phyloP scores from a whole-genome alignment of 495 filamentous ascomycete species.

The Talaromyces borbonicus region DNA sequence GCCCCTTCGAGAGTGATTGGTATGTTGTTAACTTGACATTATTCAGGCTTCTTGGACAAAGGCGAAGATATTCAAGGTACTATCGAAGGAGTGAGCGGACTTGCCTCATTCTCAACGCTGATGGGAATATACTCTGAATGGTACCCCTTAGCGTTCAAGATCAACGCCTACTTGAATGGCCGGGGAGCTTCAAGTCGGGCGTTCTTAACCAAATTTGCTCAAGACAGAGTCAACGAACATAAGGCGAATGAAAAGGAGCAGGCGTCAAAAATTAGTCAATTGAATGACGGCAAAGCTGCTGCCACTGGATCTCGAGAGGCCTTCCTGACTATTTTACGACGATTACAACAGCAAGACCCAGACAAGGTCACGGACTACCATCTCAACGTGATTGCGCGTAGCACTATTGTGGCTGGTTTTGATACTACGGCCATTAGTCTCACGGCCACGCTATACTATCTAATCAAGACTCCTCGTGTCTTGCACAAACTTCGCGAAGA shows the following conservation, averaged over 20 bases:
- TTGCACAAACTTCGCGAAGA: conserved; percentile 35
- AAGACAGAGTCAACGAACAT: conserved; percentile 30
- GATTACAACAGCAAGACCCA: conserved; percentile 46
- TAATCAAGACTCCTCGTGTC: conserved; percentile 21
- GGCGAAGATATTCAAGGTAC: conserved; percentile 57
- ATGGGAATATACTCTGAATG: conserved; percentile 37
- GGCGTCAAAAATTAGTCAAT: conserved; percentile 6
- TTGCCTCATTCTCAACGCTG: conserved; percentile 49
- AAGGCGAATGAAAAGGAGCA: conserved; percentile 9
- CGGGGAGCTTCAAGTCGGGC: conserved; percentile 30
- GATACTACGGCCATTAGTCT: conserved; percentile 48
- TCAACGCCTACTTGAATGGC: conserved; percentile 29
- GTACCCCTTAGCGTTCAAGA: conserved; percentile 33
- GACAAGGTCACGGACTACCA: conserved; percentile 43
- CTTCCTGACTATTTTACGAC: conserved; percentile 43
- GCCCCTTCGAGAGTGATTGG: too few relatives aligned
- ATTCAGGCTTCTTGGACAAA: conserved; percentile 47
- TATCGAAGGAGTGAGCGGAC: conserved; percentile 40
- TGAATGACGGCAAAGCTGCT: conserved; percentile 22
- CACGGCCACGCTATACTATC: conserved; percentile 39
- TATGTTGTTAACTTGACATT: too few relatives aligned
- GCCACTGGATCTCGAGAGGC: conserved; percentile 28
- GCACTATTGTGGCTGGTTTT: conserved; percentile 44
- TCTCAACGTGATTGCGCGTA: conserved; percentile 37
- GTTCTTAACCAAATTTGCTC: conserved; percentile 35